Conservation (phyloP, 2,329 filamentous ascomycete genomes). For the Cladophialophora exuberans region DNA sequence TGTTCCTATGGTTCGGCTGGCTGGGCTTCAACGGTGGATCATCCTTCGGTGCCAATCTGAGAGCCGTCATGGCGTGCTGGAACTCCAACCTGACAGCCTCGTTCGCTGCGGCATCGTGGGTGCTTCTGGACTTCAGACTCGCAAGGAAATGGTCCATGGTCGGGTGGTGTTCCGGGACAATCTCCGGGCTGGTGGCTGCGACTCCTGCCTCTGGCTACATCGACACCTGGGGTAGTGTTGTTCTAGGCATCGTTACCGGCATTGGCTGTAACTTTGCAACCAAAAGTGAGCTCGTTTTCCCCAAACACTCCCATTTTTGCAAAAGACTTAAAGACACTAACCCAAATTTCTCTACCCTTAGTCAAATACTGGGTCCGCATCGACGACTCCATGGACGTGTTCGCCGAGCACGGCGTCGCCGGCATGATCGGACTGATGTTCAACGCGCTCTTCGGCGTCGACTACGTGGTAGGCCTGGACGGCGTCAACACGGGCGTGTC, state of each 20-base stretch:
- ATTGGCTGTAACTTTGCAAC: conserved; percentile 81
- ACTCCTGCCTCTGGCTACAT: conserved; percentile 72
- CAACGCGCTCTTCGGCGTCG: conserved; percentile 76
- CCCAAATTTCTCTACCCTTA: conserved; percentile 37
- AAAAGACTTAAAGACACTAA: too few relatives aligned
- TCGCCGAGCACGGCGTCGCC: conserved; percentile 85
- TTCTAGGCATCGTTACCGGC: conserved; percentile 64
- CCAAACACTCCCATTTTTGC: not conserved
- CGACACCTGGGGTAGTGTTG: conserved; percentile 61
- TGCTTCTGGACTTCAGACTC: conserved; percentile 90
- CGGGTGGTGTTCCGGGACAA: conserved; percentile 87
- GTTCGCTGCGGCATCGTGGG: conserved; percentile 92
- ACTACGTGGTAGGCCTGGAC: conserved; percentile 75
- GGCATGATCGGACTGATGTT: conserved; percentile 79
- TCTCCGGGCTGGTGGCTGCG: conserved; percentile 85
- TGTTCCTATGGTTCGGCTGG: conserved; percentile 98
- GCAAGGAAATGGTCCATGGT: conserved; percentile 94
- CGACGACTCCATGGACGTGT: conserved; percentile 87
- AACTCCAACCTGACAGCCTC: conserved; percentile 93
- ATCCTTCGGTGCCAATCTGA: conserved; percentile 88
- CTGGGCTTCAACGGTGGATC: conserved; percentile 98
- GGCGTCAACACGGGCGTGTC: conserved; percentile 59
- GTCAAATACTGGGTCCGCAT: conserved; percentile 76
- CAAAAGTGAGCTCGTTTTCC: conserved; percentile 65
- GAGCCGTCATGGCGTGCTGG: conserved; percentile 96